Evolutionary conservation across 768 basidiomycete species (phyloP).

Genomic region (Boletus pseudo-olivaceus): DNA sequence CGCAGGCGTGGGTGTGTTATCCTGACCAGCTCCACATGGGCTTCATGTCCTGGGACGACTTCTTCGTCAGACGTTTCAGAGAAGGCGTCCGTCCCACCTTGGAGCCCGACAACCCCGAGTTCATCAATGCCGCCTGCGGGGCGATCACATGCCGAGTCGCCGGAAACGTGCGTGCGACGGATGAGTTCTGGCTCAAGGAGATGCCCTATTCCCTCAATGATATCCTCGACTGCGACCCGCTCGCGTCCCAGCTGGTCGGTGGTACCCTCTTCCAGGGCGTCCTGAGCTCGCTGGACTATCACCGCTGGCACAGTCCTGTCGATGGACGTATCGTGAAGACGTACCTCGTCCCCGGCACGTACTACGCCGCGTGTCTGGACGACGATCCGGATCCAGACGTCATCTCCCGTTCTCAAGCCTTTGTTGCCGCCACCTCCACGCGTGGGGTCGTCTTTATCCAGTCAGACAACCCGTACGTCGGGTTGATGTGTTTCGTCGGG

Average conservation of each 20-base stretch:
- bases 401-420: constrained; percentile 15
- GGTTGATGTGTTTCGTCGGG: constrained; percentile 55
- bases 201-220: constrained; percentile 55
- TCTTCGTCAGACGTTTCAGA: constrained; percentile 42
- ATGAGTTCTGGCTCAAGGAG: constrained; percentile 60
- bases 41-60: constrained; percentile 49
- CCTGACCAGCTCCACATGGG: constrained; percentile 40
- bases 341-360: constrained; percentile 48
- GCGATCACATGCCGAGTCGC: constrained; percentile 44
- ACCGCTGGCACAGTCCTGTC: constrained; percentile 54
- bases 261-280: constrained; percentile 57
- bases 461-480: constrained; percentile 50
- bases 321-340: constrained; percentile 39
- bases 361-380: constrained; percentile 40
- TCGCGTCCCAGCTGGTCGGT: constrained; percentile 41
- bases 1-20: constrained; percentile 39
- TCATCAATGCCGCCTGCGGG: constrained; percentile 53
- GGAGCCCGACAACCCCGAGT: constrained; percentile 15
- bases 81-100: constrained; percentile 38
- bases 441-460: constrained; percentile 58
- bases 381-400: constrained; percentile 26
- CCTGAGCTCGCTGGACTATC: constrained; percentile 36
- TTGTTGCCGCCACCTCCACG: constrained; percentile 47
- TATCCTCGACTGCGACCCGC: constrained; percentile 45
- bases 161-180: constrained; percentile 32